phyloP scores from a whole-genome alignment of 352 stramenopile genomes.

The Pythium phragmiticola region DNA sequence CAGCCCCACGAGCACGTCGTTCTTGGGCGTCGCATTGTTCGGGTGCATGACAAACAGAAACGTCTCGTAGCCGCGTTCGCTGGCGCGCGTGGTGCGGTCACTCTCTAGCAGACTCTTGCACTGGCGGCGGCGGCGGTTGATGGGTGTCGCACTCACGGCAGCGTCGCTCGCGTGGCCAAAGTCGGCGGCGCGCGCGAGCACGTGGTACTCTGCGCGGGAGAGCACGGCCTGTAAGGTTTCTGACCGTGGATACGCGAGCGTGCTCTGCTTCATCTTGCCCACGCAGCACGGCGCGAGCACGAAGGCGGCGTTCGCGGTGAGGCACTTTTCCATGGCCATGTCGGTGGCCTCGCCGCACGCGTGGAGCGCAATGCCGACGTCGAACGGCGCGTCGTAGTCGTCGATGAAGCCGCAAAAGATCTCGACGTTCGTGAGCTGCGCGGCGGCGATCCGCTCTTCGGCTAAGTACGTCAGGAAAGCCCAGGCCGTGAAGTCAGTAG shows the following conservation, averaged over 20 bases:
- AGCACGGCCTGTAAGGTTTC: constrained; percentile 37
- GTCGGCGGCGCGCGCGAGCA: constrained; percentile 74
- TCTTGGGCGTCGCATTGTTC: constrained; percentile 70
- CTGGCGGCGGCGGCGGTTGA: constrained; percentile 52
- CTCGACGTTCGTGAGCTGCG: constrained; percentile 63
- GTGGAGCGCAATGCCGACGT: constrained; percentile 80
- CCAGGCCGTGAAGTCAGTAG: neutral
- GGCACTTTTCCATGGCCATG: constrained; percentile 78
- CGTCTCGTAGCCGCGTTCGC: constrained; percentile 56
- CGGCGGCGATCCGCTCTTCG: constrained; percentile 57
- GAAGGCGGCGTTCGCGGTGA: constrained; percentile 54
- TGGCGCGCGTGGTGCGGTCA: constrained; percentile 64
- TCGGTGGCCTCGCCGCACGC: constrained; percentile 82
- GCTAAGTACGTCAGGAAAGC: constrained; percentile 26
- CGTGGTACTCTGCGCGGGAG: constrained; percentile 67
- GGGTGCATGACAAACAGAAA: constrained; percentile 85
- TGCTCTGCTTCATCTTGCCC: constrained; percentile 74
- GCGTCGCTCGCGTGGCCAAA: constrained; percentile 54
- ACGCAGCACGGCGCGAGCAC: constrained; percentile 82
- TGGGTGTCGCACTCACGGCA: constrained; percentile 40
- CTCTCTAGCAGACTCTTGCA: constrained; percentile 84
- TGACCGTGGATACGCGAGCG: constrained; percentile 62
- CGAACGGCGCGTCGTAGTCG: constrained; percentile 61
- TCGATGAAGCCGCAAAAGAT: constrained; percentile 79
- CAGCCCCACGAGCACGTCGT: constrained; percentile 77